Percentiles rank a stretch among this genome's conserved stretches.
phyloP scores from a whole-genome alignment of 2,329 filamentous ascomycete genomes.

The Colletotrichum aenigma region DNA sequence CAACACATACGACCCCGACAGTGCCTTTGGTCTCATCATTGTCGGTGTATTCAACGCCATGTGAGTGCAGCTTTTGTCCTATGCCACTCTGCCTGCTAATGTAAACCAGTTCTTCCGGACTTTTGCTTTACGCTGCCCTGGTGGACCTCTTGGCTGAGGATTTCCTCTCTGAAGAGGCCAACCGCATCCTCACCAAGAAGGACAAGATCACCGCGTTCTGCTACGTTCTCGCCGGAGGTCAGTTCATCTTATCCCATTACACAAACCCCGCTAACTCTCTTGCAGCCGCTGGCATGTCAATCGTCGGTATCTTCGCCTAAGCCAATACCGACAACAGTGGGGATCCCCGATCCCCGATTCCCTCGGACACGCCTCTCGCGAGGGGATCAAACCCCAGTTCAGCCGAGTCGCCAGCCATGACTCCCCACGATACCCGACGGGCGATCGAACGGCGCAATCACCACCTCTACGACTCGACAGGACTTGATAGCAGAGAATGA shows the following conservation, averaged over 20 bases:
- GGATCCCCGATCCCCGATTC: not conserved
- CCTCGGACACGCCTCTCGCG: not conserved
- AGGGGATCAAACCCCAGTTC: not conserved
- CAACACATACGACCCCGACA: slow-evolving; percentile 65
- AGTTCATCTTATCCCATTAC: slow-evolving; percentile 14
- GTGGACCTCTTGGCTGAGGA: slow-evolving; percentile 70
- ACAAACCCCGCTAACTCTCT: not conserved
- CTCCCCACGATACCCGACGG: not conserved
- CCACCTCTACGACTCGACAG: not conserved
- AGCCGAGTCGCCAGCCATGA: not conserved
- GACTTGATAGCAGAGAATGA: slow-evolving; percentile 11
- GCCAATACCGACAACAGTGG: not conserved
- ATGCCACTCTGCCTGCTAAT: not conserved
- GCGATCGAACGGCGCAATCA: not conserved
- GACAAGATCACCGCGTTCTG: slow-evolving; percentile 58
- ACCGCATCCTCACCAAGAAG: slow-evolving; percentile 52
- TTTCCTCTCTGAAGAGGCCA: slow-evolving; percentile 64
- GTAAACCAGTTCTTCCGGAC: slow-evolving; percentile 55
- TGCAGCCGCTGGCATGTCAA: slow-evolving; percentile 48
- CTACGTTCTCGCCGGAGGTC: slow-evolving; percentile 57
- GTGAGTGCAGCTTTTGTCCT: slow-evolving; percentile 35
- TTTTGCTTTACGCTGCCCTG: slow-evolving; percentile 65
- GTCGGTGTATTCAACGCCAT: slow-evolving; percentile 71
- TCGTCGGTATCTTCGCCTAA: slow-evolving; percentile 52
- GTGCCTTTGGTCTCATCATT: slow-evolving; percentile 66